phyloP scores from a whole-genome alignment of 768 basidiomycete genomes.

The Suillus hirtellus region DNA sequence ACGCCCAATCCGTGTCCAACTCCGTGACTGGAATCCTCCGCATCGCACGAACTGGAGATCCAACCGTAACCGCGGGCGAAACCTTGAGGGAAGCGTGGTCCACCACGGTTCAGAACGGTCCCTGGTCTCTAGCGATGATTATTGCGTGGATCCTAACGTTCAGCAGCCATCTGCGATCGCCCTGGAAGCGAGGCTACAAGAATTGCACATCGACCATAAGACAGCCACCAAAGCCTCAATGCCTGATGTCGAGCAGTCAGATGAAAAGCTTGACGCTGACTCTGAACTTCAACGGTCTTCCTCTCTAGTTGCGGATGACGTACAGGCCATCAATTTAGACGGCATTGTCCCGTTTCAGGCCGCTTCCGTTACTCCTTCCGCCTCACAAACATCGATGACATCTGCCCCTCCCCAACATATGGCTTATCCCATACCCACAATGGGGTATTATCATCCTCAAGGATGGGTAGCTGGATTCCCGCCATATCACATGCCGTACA shows the following conservation, averaged over 20 bases:
- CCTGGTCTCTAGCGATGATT: conserved; percentile 13
- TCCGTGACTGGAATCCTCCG: conserved; percentile 67
- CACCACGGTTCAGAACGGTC: conserved; percentile 30
- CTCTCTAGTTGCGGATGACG: background rate
- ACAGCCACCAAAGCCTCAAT: conserved; percentile 4
- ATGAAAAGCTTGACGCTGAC: background rate
- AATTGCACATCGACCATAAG: conserved; percentile 15
- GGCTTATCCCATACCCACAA: conserved; percentile 41
- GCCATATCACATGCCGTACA: conserved; percentile 54
- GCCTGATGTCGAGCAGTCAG: conserved; percentile 1
- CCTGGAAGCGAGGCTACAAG: conserved; percentile 14
- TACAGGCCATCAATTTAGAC: conserved; percentile 25
- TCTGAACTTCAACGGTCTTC: background rate
- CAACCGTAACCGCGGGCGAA: conserved; percentile 41
- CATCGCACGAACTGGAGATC: conserved; percentile 43
- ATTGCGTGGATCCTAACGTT: conserved; percentile 15
- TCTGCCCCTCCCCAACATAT: conserved; percentile 16
- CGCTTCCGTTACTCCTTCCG: conserved; percentile 10
- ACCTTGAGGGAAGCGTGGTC: conserved; percentile 28
- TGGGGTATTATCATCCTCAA: conserved; percentile 47
- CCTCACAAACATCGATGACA: conserved; percentile 34
- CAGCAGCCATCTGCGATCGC: conserved; percentile 14
- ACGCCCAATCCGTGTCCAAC: conserved; percentile 71
- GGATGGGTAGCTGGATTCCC: conserved; percentile 57
- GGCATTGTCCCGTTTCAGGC: conserved; percentile 15